These are phyloP conservation scores for Dothidotthia symphoricarpi DNA, from an alignment of 2,329 filamentous ascomycete genomes.

Conservation along the genomic window DNA sequence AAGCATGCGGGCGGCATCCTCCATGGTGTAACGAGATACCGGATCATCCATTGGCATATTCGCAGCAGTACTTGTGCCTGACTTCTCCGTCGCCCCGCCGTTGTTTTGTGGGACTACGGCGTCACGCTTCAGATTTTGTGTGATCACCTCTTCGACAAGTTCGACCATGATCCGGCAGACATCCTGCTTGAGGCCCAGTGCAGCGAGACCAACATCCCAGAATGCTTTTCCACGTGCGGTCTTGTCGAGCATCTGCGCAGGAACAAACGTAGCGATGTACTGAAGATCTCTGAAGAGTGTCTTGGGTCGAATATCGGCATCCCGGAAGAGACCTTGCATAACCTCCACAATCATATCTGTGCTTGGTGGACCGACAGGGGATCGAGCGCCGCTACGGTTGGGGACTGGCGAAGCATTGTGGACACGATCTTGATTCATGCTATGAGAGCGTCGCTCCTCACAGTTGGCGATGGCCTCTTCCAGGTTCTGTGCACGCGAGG, in stretches of 20 bases:
- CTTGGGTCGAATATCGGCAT: slow-evolving; percentile 46
- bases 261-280: slow-evolving; percentile 61
- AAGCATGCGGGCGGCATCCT: slow-evolving; percentile 84
- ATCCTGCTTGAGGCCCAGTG: slow-evolving; percentile 83
- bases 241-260: slow-evolving; percentile 57
- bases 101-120: slow-evolving; percentile 33
- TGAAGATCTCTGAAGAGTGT: slow-evolving; percentile 52
- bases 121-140: slow-evolving; percentile 64
- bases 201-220: slow-evolving; percentile 84
- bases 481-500: slow-evolving; percentile 49
- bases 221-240: slow-evolving; percentile 72
- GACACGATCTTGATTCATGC: slow-evolving; percentile 43
- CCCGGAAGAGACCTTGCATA: slow-evolving; percentile 46
- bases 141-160: slow-evolving; percentile 67
- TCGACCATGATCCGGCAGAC: slow-evolving; percentile 82
- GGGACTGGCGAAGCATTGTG: slow-evolving; percentile 42
- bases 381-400: slow-evolving; percentile 34
- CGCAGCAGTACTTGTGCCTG: slow-evolving; percentile 9
- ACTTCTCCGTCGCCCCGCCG: slow-evolving; percentile 18
- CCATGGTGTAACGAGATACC: slow-evolving; percentile 65
- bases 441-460: slow-evolving; percentile 65
- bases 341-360: slow-evolving; percentile 47
- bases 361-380: slow-evolving; percentile 41
- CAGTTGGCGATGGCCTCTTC: slow-evolving; percentile 70
- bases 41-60: slow-evolving; percentile 28